Conservation (phyloP, 352 stramenopile genomes). For the Blastocystis sp. region DNA sequence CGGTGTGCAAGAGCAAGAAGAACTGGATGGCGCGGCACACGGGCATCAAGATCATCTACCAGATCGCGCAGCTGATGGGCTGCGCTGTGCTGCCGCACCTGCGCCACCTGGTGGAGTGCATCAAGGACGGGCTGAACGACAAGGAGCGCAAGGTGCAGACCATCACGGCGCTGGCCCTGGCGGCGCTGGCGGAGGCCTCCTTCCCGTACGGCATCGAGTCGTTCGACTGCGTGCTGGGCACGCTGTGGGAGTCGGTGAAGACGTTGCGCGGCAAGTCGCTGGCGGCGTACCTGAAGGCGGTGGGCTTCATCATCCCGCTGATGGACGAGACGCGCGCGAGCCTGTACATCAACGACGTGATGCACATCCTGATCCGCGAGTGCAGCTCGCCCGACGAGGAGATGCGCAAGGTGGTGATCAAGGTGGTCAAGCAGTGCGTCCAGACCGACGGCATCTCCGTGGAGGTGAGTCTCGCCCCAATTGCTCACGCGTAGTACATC, state of each 20-base stretch:
- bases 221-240: conserved; percentile 94
- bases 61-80: conserved; percentile 96
- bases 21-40: conserved; percentile 97
- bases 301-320: conserved; percentile 97
- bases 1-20: conserved; percentile 94
- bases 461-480: neutral
- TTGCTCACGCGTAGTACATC: conserved; percentile 81
- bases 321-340: conserved; percentile 99
- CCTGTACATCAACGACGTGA: conserved; percentile 96
- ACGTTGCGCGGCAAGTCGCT: conserved; percentile 94
- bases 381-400: conserved; percentile 96
- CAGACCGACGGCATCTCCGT: conserved; percentile 87
- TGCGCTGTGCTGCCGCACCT: conserved; percentile 94
- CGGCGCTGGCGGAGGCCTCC: conserved; percentile 90
- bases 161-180: conserved; percentile 95
- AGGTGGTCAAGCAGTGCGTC: conserved; percentile 93
- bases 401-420: conserved; percentile 97
- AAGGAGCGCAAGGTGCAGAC: conserved; percentile 90
- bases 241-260: conserved; percentile 93
- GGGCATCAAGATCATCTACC: conserved; percentile 95
- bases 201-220: conserved; percentile 98
- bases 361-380: conserved; percentile 96
- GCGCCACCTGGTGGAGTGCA: conserved; percentile 94
- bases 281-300: conserved; percentile 95
- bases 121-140: conserved; percentile 92